Evolutionary conservation across 2,329 filamentous ascomycete species (phyloP).

Genomic region (Ophiosphaerella herpotricha): DNA sequence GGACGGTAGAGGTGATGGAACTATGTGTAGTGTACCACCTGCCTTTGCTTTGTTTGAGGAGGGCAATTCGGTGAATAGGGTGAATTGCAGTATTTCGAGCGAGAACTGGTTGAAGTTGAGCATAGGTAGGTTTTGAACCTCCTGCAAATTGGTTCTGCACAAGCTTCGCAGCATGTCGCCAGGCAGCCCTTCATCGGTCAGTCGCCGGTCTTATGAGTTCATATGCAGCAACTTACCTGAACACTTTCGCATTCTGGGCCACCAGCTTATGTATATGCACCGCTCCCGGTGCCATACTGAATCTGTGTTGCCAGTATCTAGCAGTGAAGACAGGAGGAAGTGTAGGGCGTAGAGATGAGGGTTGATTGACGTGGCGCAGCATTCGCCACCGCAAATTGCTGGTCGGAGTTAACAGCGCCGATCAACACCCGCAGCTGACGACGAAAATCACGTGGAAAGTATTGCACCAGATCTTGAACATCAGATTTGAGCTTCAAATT

Average conservation of each 20-base stretch:
- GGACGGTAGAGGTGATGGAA: constrained; percentile 50
- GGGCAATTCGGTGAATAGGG: constrained; percentile 64
- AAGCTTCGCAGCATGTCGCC: constrained; percentile 53
- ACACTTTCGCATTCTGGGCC: constrained; percentile 48
- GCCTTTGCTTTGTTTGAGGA: constrained; percentile 66
- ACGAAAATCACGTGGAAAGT: constrained; percentile 19
- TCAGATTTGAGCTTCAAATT: background rate
- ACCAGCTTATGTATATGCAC: constrained; percentile 48
- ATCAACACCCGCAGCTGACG: constrained; percentile 4
- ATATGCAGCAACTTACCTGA: constrained; percentile 38
- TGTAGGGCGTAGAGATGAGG: constrained; percentile 17
- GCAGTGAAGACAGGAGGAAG: constrained; percentile 8
- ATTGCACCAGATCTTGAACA: background rate
- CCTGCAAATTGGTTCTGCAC: constrained; percentile 52
- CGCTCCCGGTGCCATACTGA: constrained; percentile 46
- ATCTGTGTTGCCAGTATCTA: constrained; percentile 21
- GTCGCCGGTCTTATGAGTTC: background rate
- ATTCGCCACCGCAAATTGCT: constrained; percentile 20
- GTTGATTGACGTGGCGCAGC: constrained; percentile 24
- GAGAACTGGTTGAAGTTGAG: constrained; percentile 63
- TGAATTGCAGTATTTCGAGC: constrained; percentile 62
- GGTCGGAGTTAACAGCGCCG: constrained; percentile 15
- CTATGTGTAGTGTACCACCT: constrained; percentile 66
- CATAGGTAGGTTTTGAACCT: constrained; percentile 49
- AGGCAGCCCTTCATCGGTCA: constrained; percentile 49